Conservation (phyloP, 306 rosid genomes). For the Rosa persica region DNA sequence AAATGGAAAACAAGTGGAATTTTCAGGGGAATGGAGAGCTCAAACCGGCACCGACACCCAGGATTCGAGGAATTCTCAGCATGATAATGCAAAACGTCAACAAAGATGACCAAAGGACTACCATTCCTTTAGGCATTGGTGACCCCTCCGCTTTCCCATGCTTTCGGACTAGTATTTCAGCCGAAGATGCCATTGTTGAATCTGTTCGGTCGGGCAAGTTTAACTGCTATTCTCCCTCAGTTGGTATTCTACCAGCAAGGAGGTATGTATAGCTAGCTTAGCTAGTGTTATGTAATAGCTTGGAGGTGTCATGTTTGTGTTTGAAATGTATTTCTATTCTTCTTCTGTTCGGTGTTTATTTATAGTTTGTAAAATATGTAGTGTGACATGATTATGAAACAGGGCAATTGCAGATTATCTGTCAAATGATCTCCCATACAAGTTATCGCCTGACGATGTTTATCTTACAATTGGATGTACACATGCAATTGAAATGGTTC, state of each 20-base stretch:
- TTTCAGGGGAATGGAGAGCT: constrained; percentile 1
- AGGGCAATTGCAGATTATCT: constrained; percentile 45
- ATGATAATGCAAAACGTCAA: not conserved
- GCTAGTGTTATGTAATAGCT: not conserved
- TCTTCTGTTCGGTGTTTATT: not conserved
- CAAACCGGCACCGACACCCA: not conserved
- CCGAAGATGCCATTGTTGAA: constrained; percentile 35
- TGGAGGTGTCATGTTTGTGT: not conserved
- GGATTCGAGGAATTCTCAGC: constrained; percentile 12
- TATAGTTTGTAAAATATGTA: not conserved
- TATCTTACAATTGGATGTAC: constrained; percentile 30
- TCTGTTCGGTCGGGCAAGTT: constrained; percentile 27
- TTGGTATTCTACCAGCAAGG: constrained; percentile 23
- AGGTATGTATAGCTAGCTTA: constrained; percentile 13
- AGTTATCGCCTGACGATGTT: constrained; percentile 25
- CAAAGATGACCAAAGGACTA: constrained; percentile 16
- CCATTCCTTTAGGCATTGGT: constrained; percentile 33
- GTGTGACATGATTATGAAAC: not conserved
- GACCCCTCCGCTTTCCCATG: constrained; percentile 35
- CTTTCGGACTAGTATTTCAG: constrained; percentile 24
- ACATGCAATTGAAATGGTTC: constrained; percentile 29
- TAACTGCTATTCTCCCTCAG: constrained; percentile 21
- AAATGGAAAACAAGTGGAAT: constrained; percentile 23
- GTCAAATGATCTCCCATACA: constrained; percentile 28
- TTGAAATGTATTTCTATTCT: not conserved